Base-by-base conservation (phyloP, 371 early-diverging fungal species). In the Mortierella sp. region DNA sequence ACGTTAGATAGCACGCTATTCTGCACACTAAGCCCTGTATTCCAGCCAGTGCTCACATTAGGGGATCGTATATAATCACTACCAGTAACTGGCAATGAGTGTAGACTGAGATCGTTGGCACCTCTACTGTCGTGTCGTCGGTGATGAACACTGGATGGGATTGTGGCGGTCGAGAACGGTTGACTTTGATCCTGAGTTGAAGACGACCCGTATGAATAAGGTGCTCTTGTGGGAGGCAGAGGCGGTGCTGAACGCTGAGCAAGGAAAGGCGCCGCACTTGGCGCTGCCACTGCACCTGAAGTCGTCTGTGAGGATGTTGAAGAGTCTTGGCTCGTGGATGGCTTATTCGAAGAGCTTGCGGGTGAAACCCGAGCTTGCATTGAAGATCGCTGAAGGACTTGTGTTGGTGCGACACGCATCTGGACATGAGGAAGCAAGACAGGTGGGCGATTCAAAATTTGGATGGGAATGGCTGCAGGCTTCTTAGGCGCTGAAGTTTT, bases 371-470 rank as follows among this genome's bases (percentile, higher is more conserved):
- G 50, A 32, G 8, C 52, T 38, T 72, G 65, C 9, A 40, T 4
- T 0, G 72, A 52, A 0, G 80, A 70, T 32, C 74, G 70, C 59
- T 80, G 80, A 22, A 80, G 65, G 45, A 80, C 80, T n/a, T 80
- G 80, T 2, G 75, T 80, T 4, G 80, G 80, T 2, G 74, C 75
- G 15, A 75, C 67, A 3, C 72, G 71, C 72, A 80, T 64, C 32
- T 70, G 75, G 15, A 68, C 71, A 58, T 74, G 74, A 9, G 74
- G 65, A 3, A 71, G 67, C 57, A 74, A 45, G 32, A 68, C 38
- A 4, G 53, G 68, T 11, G 67, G 68, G 24, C 80, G 70, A 45
- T 80, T 74, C 47, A 80, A 58, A 48, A 80, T 80, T 21, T 80
- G 80, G 0, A 80, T 65, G 41, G 75, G 75, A 40, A 70, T 72